Evolutionary conservation across 257 asterid genomes (phyloP).

Genomic region (Voacanga thouarsii): DNA sequence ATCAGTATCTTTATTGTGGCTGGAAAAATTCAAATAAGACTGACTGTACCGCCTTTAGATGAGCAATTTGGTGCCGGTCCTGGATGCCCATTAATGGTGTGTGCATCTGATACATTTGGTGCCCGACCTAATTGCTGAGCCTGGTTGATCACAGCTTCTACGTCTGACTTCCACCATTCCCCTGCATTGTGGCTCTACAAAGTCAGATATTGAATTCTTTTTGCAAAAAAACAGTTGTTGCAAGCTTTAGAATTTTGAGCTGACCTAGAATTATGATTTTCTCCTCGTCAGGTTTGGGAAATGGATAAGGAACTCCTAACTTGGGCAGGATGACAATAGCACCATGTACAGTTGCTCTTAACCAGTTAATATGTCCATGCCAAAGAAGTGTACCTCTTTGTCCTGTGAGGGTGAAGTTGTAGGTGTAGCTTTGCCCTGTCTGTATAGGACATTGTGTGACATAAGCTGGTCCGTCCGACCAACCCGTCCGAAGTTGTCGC

Average conservation of each 20-base stretch:
- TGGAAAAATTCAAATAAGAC: neutral
- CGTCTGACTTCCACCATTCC: constrained; percentile 43
- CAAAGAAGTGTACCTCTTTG: constrained; percentile 73
- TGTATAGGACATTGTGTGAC: constrained; percentile 74
- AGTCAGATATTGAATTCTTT: neutral
- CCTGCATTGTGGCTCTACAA: constrained; percentile 17
- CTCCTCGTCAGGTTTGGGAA: constrained; percentile 62
- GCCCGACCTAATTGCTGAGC: constrained; percentile 28
- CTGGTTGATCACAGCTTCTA: constrained; percentile 37
- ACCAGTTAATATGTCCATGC: constrained; percentile 74
- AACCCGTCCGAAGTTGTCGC: constrained; percentile 62
- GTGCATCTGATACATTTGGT: constrained; percentile 36
- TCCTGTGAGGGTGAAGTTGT: constrained; percentile 61
- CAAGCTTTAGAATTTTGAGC: neutral
- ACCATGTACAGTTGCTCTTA: constrained; percentile 74
- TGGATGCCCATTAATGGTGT: constrained; percentile 51
- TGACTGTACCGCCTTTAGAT: constrained; percentile 31
- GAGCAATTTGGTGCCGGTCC: constrained; percentile 69
- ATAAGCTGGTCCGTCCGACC: constrained; percentile 80
- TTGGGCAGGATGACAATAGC: constrained; percentile 68
- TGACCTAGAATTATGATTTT: constrained; percentile 58
- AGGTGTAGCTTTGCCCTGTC: constrained; percentile 54
- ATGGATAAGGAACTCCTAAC: constrained; percentile 60
- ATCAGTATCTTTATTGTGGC: neutral
- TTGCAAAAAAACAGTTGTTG: neutral